Evolutionary conservation across 2,329 filamentous ascomycete species (phyloP).

Genomic region (Colletotrichum cereale): DNA sequence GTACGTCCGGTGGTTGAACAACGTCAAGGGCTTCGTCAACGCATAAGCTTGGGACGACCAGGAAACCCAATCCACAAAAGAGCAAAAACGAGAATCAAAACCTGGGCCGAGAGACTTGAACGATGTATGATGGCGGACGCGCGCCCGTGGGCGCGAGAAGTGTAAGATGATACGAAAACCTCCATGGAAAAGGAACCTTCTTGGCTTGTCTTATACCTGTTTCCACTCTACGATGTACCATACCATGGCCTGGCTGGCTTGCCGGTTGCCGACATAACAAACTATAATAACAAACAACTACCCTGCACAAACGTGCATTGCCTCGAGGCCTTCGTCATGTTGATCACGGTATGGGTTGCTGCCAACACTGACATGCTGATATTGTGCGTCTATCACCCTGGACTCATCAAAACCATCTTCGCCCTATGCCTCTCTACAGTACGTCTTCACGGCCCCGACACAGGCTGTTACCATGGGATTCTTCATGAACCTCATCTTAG

Average conservation of each 20-base stretch:
- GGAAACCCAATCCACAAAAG: background rate
- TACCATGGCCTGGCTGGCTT: slow-evolving; percentile 36
- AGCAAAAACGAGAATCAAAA: background rate
- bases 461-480: background rate
- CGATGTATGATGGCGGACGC: slow-evolving; percentile 34
- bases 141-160: slow-evolving; percentile 6
- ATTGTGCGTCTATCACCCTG: background rate
- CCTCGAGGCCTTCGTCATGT: background rate
- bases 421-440: no score
- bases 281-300: slow-evolving; percentile 32
- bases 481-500: no score
- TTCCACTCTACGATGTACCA: slow-evolving; percentile 42
- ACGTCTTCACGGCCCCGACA: background rate
- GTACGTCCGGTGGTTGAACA: slow-evolving; percentile 90
- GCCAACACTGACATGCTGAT: background rate
- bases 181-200: slow-evolving; percentile 26
- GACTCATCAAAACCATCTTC: no score
- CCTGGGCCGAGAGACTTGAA: slow-evolving; percentile 25
- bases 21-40: slow-evolving; percentile 87
- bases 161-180: slow-evolving; percentile 39
- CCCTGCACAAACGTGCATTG: background rate
- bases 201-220: slow-evolving; percentile 40
- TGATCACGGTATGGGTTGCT: no score
- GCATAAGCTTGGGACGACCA: slow-evolving; percentile 60
- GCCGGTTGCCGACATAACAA: slow-evolving; percentile 28